Base-by-base conservation (phyloP, 345 rosid genomes). In the Eutrema japonicum region DNA sequence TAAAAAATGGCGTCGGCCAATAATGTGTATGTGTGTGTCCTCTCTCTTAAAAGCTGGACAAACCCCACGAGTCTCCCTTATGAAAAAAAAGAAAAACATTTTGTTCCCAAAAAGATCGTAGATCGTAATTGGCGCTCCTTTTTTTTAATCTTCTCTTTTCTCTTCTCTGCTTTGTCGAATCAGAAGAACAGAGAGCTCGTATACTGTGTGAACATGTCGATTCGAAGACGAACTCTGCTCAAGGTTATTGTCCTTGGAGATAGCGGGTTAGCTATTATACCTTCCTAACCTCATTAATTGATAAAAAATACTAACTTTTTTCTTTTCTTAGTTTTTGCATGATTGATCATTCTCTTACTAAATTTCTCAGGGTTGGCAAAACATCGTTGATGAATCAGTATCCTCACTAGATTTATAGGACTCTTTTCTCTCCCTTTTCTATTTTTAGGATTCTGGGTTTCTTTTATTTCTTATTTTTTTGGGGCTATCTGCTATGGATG, bases 341-440 rank as follows among this genome's bases (percentile, higher is more conserved):
- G 40, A 32, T 37, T 59, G 26, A 55, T 51, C 54, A 49, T 74
- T 33, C 8, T 50, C 18, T 36, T 45, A 4, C n/a, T 37, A 47
- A 53, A 40, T 63, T 33, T 56, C 22, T 70, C 88, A 94, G 98
- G 85, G 98, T 91, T 64, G 98, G 98, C 80, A 94, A 94, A 91
- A 94, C 98, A 52, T 91, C 98, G 66, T 72, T 94, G 92, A 94
- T 94, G 97, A 94, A 94, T 77, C 98, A 91, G 98, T 94, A 94
- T 89, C 93, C 92, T 87, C 16, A 74, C 77, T 50, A 56, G 66
- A 47, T 38, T 65, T 43, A 7, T 27, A 41, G 0, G 26, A 13
- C 64, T 48, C 13, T 54, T 54, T 27, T 65, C 0, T 46, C 30
- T 68, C 29, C 18, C 43, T 11, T 26, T 63, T 69, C 36, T 12